These are phyloP conservation scores for Populus hybrid DNA, from an alignment of 441 rosid species.

Conservation along the genomic window DNA sequence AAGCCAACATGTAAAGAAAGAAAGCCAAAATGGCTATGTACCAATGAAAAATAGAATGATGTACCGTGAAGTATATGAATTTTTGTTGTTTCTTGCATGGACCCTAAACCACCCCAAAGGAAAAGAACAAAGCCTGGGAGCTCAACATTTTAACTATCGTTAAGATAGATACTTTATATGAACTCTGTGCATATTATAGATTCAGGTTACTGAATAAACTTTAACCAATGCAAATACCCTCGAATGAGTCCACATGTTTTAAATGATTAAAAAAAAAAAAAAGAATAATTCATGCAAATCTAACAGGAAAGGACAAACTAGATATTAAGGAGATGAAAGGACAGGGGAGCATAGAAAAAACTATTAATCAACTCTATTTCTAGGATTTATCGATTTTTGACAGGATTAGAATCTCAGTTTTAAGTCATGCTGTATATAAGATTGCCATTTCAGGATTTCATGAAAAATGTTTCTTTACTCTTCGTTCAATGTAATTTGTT, in stretches of 20 bases:
- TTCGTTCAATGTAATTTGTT: background rate
- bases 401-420: no score
- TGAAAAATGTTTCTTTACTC: background rate
- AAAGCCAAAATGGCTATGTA: conserved; percentile 27
- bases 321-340: background rate
- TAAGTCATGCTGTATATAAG: background rate
- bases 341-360: background rate
- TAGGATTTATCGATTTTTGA: background rate
- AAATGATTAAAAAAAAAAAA: conserved; percentile 10
- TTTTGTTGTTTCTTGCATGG: conserved; percentile 74
- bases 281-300: background rate
- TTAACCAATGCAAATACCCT: no score
- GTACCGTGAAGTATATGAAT: conserved; percentile 68
- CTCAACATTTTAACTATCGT: conserved; percentile 8
- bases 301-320: background rate
- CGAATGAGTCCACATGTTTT: no score
- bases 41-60: conserved; percentile 91
- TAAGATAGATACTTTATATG: background rate
- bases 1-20: background rate
- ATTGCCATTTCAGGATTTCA: background rate
- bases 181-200: background rate
- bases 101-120: conserved; percentile 69
- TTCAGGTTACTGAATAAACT: conserved; percentile 23
- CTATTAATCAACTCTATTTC: background rate
- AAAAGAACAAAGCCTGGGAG: conserved; percentile 76